Base-by-base conservation (phyloP, 768 basidiomycete species). In the Asterophora lycoperdoides region DNA sequence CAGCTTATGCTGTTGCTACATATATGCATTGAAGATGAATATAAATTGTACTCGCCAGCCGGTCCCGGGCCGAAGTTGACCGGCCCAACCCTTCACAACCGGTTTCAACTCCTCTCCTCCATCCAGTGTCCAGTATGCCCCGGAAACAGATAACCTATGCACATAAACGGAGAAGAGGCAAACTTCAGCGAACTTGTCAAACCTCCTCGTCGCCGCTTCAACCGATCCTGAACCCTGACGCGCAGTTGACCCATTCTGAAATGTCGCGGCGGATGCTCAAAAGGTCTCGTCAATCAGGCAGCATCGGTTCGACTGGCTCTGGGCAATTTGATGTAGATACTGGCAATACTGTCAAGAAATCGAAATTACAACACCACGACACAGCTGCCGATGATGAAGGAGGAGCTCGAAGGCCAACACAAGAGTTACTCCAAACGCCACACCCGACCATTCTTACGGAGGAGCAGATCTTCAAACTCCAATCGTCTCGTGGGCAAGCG, bases 71-170 rank as follows among this genome's bases (percentile, higher is more conserved):
- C 23, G n/a, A n/a, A n/a, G n/a, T n/a, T n/a, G n/a, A n/a, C n/a
- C n/a, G n/a, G n/a, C n/a, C n/a, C n/a, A n/a, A n/a, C n/a, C n/a
- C n/a, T n/a, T n/a, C n/a, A n/a, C n/a, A n/a, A n/a, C n/a, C n/a
- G n/a, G n/a, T n/a, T n/a, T n/a, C n/a, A n/a, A n/a, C 23, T 23
- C 30, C 30, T 32, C 30, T 32, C 37, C 15, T 38, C 11, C 23
- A 15, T 28, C 40, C 28, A 17, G n/a, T n/a, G n/a, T n/a, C n/a
- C 26, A 28, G n/a, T n/a, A 60, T 60, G 57, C 44, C 47, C 26
- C 51, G 57, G 35, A 58, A 56, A 44, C 55, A 49, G 17, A 46
- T 59, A 5, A 60, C 60, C 8, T 60, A 60, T 48, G 55, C 55
- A 35, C 60, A 39, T 14, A 58, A 43, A 44, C 33, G 48, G 34